Base-by-base conservation (phyloP, 768 basidiomycete genomes). In the Lactifluus piperatus region DNA sequence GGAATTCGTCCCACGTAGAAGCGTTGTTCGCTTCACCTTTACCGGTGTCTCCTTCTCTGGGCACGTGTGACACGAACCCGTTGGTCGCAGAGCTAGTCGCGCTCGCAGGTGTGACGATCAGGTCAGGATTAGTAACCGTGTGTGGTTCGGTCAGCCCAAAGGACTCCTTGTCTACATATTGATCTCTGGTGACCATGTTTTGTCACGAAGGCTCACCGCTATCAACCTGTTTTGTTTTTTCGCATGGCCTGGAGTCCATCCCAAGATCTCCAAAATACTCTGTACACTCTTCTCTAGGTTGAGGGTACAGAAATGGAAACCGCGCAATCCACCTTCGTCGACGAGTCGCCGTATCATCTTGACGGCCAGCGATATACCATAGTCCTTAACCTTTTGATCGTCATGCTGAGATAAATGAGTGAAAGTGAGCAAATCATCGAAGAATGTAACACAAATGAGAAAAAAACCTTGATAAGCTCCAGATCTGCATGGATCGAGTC, bases 261-360 rank as follows among this genome's bases (percentile, higher is more conserved):
- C 76, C 22, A 99, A 79, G 26, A 71, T 76, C 66, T 95, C 92
- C 51, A 98, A 74, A 9, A 97, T 83, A 14, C 84, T 81, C 55
- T 87, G 85, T 2, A 98, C 87, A 65, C 93, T 95, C 76, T 92
- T 95, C 70, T 99, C 97, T 10, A 99, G 82, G 72, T 99, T 99
- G 59, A 99, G 79, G 1, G 97, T 99, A 70, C 93, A 98, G 67
- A 99, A 86, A 71, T 98, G 94, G 46, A 98, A 80, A 0, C 93
- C 94, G 8, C 76, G 72, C 37, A 91, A 75, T 22, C 76, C 76
- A 14, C 82, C 82, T 60, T 80, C 77, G 22, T 63, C 70, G 14
- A 78, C 83, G 30, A 87, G 74, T 47, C 73, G 79, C 60, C 69
- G 71, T 65, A 97, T 86, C 79, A 91, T 95, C 27, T 83, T 75